Evolutionary conservation across 192 early-diverging fungal species (phyloP).

Genomic region (Kappamyces sp.): DNA sequence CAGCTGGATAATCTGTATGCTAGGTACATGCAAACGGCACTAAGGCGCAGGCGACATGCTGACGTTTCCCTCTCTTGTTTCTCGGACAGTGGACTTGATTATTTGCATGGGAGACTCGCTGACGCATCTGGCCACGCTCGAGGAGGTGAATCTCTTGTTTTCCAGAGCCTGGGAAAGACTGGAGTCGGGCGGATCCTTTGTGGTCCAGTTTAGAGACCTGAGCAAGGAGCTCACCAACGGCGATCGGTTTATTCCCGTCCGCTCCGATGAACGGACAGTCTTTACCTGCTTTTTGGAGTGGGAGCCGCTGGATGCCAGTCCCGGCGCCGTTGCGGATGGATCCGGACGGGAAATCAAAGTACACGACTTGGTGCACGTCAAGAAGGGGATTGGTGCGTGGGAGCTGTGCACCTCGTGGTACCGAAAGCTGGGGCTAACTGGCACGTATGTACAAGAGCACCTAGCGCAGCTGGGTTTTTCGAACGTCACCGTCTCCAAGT

Average conservation of each 20-base stretch:
- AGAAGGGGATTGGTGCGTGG: conserved; percentile 30
- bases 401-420: conserved; percentile 30
- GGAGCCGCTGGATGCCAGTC: conserved; percentile 5
- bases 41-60: conserved; percentile 27
- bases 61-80: conserved; percentile 12
- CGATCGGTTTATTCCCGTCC: conserved; percentile 34
- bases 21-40: background rate
- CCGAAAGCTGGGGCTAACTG: conserved; percentile 22
- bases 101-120: conserved; percentile 38
- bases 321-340: conserved; percentile 16
- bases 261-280: conserved; percentile 26
- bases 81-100: conserved; percentile 16
- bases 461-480: conserved; percentile 14
- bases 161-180: conserved; percentile 15
- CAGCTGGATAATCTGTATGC: too few species aligned
- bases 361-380: conserved; percentile 31
- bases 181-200: conserved; percentile 17
- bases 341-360: conserved; percentile 20
- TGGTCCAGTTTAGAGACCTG: conserved; percentile 26
- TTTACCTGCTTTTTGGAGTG: conserved; percentile 38
- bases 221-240: conserved; percentile 15
- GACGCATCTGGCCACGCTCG: conserved; percentile 26
- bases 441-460: background rate
- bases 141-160: conserved; percentile 22
- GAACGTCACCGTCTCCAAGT: too few species aligned